A percentile compares a stretch with the other conserved stretches of the same genome.
phyloP scores from a whole-genome alignment of 225 moss, liverwort and hornwort species.

The Polytrichum formosum region DNA sequence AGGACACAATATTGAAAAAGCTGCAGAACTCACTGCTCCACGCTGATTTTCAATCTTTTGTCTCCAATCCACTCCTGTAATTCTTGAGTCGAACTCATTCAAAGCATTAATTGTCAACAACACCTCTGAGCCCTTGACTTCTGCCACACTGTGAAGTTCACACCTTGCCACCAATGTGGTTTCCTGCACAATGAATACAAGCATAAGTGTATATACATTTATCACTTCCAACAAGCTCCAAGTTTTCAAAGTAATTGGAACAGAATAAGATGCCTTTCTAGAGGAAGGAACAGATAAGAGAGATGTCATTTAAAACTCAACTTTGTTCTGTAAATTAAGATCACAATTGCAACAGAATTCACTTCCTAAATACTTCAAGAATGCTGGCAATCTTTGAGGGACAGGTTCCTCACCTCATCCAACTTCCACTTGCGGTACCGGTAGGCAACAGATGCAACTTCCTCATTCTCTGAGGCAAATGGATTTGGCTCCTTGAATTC shows the following conservation, averaged over 20 bases:
- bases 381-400: too few relatives aligned
- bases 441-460: conserved; percentile 94
- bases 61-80: conserved; percentile 98
- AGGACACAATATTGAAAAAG: not conserved
- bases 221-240: too few relatives aligned
- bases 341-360: too few relatives aligned
- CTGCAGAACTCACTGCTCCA: conserved; percentile 69
- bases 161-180: conserved; percentile 96
- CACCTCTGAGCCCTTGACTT: conserved; percentile 91
- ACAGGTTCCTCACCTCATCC: conserved; percentile 60
- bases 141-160: conserved; percentile 93
- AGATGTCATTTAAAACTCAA: too few relatives aligned
- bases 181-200: conserved; percentile 42
- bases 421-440: conserved; percentile 99
- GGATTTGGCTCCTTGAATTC: conserved; percentile 95
- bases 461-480: conserved; percentile 95
- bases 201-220: too few relatives aligned
- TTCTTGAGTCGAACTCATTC: conserved; percentile 96
- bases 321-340: too few relatives aligned
- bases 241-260: too few relatives aligned
- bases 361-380: too few relatives aligned
- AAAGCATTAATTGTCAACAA: conserved; percentile 85
- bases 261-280: too few relatives aligned
- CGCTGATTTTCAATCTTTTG: conserved; percentile 98
- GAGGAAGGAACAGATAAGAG: too few relatives aligned